These are phyloP conservation scores for Entomortierella chlamydospora DNA, from an alignment of 192 early-diverging fungal species.

Conservation along the genomic window DNA sequence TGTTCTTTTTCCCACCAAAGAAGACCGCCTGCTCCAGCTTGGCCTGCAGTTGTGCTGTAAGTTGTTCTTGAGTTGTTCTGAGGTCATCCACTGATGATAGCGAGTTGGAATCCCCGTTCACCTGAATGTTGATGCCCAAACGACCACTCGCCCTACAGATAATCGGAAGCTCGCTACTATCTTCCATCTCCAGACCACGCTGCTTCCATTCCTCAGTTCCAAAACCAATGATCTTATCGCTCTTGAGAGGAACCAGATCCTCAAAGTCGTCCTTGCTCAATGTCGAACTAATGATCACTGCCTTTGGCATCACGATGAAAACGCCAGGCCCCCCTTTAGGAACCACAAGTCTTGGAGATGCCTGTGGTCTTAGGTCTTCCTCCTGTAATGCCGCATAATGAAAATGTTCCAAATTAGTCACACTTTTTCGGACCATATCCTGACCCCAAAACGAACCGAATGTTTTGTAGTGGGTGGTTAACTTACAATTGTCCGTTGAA, in stretches of 20 bases:
- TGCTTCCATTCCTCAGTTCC: conserved; percentile 51
- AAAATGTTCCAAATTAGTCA: too few species aligned
- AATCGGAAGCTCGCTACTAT: conserved; percentile 29
- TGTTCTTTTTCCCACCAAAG: conserved; percentile 42
- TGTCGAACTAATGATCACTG: conserved; percentile 41
- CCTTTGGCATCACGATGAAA: conserved; percentile 35
- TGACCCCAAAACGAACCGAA: too few species aligned
- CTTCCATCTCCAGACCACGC: conserved; percentile 19
- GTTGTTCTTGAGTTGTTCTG: conserved; percentile 6
- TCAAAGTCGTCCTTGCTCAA: conserved; percentile 26
- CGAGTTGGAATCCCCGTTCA: conserved; percentile 3
- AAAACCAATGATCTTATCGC: conserved; percentile 40
- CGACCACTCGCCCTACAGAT: conserved; percentile 43
- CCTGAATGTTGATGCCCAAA: conserved; percentile 37
- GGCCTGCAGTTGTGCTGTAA: conserved; percentile 36
- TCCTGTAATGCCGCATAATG: conserved; percentile 17
- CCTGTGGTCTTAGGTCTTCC: conserved; percentile 40
- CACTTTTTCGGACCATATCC: too few species aligned
- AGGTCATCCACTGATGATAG: conserved; percentile 1
- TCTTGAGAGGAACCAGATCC: conserved; percentile 42
- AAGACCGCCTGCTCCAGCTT: conserved; percentile 55
- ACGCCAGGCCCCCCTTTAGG: conserved; percentile 49
- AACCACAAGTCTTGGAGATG: conserved; percentile 36
- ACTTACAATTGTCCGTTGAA: conserved; percentile 41
- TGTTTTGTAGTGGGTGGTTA: too few species aligned